Evolutionary conservation across 257 asterid genomes (phyloP), one percentile per base, ranked within the genome.

Genomic region (Solanum pennellii): DNA sequence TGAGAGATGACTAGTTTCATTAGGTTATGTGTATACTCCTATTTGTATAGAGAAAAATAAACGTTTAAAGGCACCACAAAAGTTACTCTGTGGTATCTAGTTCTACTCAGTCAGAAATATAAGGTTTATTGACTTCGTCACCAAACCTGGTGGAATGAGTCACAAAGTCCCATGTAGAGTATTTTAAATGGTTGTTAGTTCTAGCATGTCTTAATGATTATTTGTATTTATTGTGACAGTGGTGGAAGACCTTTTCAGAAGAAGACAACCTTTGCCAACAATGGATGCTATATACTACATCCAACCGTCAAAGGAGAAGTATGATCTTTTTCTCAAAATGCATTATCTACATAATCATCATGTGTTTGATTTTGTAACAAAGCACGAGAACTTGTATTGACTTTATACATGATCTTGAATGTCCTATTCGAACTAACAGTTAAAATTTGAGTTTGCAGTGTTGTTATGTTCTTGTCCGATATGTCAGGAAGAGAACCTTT

Each of bases 401-500:
- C 45, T 82, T 82, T 33, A 49, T 49, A 49, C 45, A 20, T 82
- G 31, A 82, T 18, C 66, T 79, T 27, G 62, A 45, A 79, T 79
- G 68, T 27, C 27, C 84, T 79, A 79, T 16, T 29, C 56, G 21
- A 85, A 85, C 94, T 96, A 89, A 94, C 91, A 75, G 82, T 85
- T 82, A 62, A 77, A 90, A 83, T 76, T 74, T 88, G 83, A 18
- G 75, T 83, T 89, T 91, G 87, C 99, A 97, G 99, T 88, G 91
- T 97, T 47, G 93, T 96, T 90, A 95, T 96, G 99, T 95, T 97
- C 94, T 92, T 97, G 91, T 97, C 98, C 29, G 99, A 97, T 92
- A 97, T 97, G 99, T 97, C 99, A 31, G 99, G 99, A 93, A 95
- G 99, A 93, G 99, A 97, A 90, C 99, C 99, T 75, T 88, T 97